Conservation (phyloP, 1,284 basidiomycete species). For the Ganoderma multipileum region DNA sequence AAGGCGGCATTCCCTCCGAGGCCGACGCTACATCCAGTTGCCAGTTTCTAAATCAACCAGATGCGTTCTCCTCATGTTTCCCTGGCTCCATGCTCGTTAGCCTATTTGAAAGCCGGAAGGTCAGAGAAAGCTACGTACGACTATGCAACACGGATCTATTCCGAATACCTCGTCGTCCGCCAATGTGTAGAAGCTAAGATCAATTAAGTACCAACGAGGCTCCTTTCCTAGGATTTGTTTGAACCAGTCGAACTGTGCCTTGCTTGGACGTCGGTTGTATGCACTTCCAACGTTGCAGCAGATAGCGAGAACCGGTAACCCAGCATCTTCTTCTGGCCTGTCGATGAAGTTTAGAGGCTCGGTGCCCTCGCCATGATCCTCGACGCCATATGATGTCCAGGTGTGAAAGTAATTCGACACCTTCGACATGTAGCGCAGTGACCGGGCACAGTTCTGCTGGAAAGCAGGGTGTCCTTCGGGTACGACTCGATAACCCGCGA, state of each 20-base stretch:
- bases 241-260: neutral
- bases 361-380: too few relatives aligned
- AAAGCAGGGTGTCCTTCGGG: neutral
- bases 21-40: too few relatives aligned
- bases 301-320: neutral
- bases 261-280: neutral
- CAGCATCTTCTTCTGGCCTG: neutral
- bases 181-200: neutral
- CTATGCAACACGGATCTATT: neutral
- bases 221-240: neutral
- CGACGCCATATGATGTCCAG: neutral
- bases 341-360: neutral
- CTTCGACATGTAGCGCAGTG: neutral
- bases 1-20: too few relatives aligned
- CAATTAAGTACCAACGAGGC: neutral
- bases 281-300: neutral
- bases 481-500: neutral
- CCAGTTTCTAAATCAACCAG: too few relatives aligned
- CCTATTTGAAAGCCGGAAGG: too few relatives aligned
- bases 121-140: neutral
- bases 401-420: neutral
- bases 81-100: too few relatives aligned
- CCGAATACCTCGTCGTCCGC: neutral
- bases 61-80: too few relatives aligned
- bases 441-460: neutral